Conservation (phyloP, 441 rosid species). For the Theobroma grandiflorum region DNA sequence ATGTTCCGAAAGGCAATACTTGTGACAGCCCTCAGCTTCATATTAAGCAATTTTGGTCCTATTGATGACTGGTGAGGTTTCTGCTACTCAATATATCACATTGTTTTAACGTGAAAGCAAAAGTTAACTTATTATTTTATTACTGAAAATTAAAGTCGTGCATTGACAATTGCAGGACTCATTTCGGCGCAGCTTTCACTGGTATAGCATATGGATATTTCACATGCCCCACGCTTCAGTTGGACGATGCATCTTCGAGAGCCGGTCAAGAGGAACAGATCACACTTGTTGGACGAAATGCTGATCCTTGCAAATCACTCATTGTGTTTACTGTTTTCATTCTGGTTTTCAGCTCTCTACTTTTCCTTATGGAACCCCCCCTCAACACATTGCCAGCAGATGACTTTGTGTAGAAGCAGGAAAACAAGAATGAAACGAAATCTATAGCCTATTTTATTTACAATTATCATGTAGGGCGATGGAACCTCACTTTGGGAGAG, state of each 20-base stretch:
- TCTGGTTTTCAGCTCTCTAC: conserved; percentile 49
- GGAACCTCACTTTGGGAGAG: neutral
- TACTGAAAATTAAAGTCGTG: neutral
- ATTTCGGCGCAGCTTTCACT: conserved; percentile 69
- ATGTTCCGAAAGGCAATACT: conserved; percentile 77
- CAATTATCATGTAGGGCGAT: neutral
- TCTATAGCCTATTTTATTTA: neutral
- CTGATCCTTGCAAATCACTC: conserved; percentile 69
- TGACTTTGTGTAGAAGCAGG: conserved; percentile 17
- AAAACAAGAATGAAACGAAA: neutral
- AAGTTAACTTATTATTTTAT: too few species aligned
- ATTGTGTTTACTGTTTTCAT: conserved; percentile 52
- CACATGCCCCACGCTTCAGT: conserved; percentile 65
- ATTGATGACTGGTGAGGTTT: conserved; percentile 29
- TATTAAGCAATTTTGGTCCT: conserved; percentile 17
- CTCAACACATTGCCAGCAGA: conserved; percentile 37
- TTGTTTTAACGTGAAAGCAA: neutral
- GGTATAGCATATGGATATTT: conserved; percentile 71
- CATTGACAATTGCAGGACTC: conserved; percentile 55
- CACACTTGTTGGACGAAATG: conserved; percentile 44
- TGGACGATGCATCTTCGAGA: conserved; percentile 58
- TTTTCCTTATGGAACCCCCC: conserved; percentile 66
- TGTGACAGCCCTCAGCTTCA: conserved; percentile 49
- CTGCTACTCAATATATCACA: neutral
- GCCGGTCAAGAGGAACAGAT: conserved; percentile 61